Conservation (phyloP, 345 rosid species). For the Brassica cretica region DNA sequence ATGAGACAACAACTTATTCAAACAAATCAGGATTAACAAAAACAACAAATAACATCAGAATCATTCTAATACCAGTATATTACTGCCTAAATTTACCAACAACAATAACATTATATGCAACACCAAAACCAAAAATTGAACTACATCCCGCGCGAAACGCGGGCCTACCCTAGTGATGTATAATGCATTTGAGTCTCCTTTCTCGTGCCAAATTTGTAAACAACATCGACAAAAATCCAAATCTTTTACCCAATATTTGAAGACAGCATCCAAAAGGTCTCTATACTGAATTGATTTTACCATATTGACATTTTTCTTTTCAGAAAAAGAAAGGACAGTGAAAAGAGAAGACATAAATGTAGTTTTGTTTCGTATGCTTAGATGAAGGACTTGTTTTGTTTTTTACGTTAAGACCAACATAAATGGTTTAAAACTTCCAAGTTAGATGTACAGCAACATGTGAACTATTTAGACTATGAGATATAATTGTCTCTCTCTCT, state of each 20-base stretch:
- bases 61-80: too few relatives aligned
- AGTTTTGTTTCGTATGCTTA: constrained; percentile 26
- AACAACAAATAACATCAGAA: too few relatives aligned
- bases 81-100: too few relatives aligned
- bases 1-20: too few relatives aligned
- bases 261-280: constrained; percentile 22
- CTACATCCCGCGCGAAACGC: too few relatives aligned
- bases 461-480: not conserved
- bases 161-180: too few relatives aligned
- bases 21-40: too few relatives aligned
- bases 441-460: constrained; percentile 22
- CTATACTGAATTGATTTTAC: constrained; percentile 13
- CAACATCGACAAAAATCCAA: not conserved
- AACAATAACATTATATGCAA: too few relatives aligned
- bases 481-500: constrained; percentile 20
- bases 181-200: too few relatives aligned
- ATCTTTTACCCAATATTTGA: too few relatives aligned
- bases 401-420: constrained; percentile 29
- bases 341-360: constrained; percentile 31
- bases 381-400: constrained; percentile 34
- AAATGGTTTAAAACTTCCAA: constrained; percentile 29
- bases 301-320: not conserved
- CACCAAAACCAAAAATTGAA: too few relatives aligned
- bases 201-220: not conserved
- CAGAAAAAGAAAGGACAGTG: constrained; percentile 25